Conservation (phyloP, 2,329 filamentous ascomycete genomes). For the Verticillium dahliae region DNA sequence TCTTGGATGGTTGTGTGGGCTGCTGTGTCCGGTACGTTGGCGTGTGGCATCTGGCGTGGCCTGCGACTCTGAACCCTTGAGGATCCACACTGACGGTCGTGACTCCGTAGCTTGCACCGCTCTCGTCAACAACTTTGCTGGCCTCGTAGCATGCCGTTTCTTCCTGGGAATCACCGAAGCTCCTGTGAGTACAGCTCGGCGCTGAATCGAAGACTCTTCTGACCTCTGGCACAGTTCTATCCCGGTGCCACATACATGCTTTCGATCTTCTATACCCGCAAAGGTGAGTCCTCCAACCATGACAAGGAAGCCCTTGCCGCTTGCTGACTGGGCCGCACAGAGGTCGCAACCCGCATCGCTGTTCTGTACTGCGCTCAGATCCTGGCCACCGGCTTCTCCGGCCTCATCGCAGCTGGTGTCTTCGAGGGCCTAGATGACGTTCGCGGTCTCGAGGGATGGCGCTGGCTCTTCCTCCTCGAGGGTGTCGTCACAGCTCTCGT, state of each 20-base stretch:
- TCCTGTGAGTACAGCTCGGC: slow-evolving; percentile 14
- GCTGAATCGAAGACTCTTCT: neutral
- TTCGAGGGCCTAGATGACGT: slow-evolving; percentile 50
- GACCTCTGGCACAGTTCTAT: slow-evolving; percentile 21
- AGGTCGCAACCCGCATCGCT: slow-evolving; percentile 54
- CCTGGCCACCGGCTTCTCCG: slow-evolving; percentile 62
- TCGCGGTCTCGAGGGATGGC: slow-evolving; percentile 54
- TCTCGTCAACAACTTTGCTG: slow-evolving; percentile 24
- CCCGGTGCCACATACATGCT: slow-evolving; percentile 29
- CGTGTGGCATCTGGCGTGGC: neutral
- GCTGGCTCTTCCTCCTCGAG: slow-evolving; percentile 53
- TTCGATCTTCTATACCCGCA: slow-evolving; percentile 25
- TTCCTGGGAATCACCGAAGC: slow-evolving; percentile 32
- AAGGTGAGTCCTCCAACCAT: slow-evolving; percentile 12
- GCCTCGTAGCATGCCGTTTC: slow-evolving; percentile 28
- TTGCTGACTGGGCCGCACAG: slow-evolving; percentile 19
- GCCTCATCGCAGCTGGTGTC: slow-evolving; percentile 57
- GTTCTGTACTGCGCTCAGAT: slow-evolving; percentile 54
- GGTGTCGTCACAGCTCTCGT: slow-evolving; percentile 55
- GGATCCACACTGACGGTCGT: neutral
- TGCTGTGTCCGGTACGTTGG: slow-evolving; percentile 24
- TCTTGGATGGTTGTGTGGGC: slow-evolving; percentile 36
- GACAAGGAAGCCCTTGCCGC: neutral
- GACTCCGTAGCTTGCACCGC: slow-evolving; percentile 22
- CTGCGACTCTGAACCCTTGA: too few species aligned